Evolutionary conservation across 768 basidiomycete species (phyloP).

Genomic region (Suillus clintonianus): DNA sequence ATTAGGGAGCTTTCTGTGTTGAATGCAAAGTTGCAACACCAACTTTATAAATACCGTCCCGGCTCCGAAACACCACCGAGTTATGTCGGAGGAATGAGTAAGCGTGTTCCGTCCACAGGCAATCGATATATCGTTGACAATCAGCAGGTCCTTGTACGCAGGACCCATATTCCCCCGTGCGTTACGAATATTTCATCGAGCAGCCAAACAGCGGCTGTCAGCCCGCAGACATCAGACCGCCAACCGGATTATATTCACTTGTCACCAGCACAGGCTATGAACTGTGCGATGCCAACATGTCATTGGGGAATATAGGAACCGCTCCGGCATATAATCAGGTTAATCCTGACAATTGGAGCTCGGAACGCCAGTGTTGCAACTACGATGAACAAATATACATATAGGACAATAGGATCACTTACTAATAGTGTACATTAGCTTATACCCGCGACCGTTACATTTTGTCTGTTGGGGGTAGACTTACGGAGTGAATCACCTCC

Average conservation of each 20-base stretch:
- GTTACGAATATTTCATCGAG: not conserved
- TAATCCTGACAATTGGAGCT: not conserved
- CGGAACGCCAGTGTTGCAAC: not conserved
- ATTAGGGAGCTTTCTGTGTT: not conserved
- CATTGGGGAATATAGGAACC: not conserved
- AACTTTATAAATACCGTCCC: not conserved
- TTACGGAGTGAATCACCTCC: not conserved
- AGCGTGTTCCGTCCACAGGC: not conserved
- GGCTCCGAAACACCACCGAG: not conserved
- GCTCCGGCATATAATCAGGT: not conserved
- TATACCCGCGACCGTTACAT: not conserved
- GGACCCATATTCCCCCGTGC: not conserved
- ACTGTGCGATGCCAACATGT: not conserved
- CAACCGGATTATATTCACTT: not conserved
- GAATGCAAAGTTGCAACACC: not conserved
- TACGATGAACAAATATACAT: not conserved
- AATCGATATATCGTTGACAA: not conserved
- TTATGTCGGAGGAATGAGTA: not conserved
- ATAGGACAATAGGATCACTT: not conserved
- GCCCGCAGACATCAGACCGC: not conserved
- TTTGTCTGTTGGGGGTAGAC: not conserved
- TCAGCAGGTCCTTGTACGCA: not conserved
- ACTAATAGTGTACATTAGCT: not conserved
- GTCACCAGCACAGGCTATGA: not conserved
- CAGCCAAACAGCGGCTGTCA: not conserved